Base-by-base conservation (phyloP, 164 flowering plant species). In the Magnolia sinica region DNA sequence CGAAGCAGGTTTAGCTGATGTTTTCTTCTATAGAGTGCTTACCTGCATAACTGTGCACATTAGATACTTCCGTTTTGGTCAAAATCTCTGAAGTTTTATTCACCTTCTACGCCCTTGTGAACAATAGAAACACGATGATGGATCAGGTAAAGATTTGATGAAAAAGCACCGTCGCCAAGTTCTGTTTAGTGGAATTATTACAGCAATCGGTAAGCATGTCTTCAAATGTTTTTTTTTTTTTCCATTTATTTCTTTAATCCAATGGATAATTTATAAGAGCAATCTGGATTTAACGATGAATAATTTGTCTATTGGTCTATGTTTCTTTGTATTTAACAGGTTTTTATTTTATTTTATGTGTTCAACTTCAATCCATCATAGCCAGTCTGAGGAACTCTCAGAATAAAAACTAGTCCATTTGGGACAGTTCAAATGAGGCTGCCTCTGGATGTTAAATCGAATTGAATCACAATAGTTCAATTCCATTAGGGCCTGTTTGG, bases 121-220 rank as follows among this genome's bases (percentile, higher is more conserved):
- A 58, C 71, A 67, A 78, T 83, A 90, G 96, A 88, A 84, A 74
- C 80, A 82, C 66, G 89, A 86, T 64, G 91, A 90, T 80, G 92
- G 88, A 50, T 87, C 86, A 69, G 89, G 86, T 52, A 91, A 94
- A 84, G 97, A 96, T 78, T 64, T 84, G 13, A 80, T 94, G 91
- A 96, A 91, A 83, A 94, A 91, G 84, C 95, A 89, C 78, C 95
- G 89, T 4, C 94, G 94, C 45, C 98, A 96, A 88, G 99, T 94
- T 82, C 73, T 96, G 63, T 94, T 78, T 78, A 96, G 99, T 87
- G 99, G 99, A 58, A 94, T 96, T 67, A 79, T 94, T 81, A 94
- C 97, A 2, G 98, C 99, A 68, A 80, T 96, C 73, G 98, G 99
- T 93, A 75, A 76, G 82, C 58, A 8, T 76, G 58, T 45, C 64